These are phyloP conservation scores for Agrocybe pediades DNA, from an alignment of 768 basidiomycete species.

Conservation along the genomic window DNA sequence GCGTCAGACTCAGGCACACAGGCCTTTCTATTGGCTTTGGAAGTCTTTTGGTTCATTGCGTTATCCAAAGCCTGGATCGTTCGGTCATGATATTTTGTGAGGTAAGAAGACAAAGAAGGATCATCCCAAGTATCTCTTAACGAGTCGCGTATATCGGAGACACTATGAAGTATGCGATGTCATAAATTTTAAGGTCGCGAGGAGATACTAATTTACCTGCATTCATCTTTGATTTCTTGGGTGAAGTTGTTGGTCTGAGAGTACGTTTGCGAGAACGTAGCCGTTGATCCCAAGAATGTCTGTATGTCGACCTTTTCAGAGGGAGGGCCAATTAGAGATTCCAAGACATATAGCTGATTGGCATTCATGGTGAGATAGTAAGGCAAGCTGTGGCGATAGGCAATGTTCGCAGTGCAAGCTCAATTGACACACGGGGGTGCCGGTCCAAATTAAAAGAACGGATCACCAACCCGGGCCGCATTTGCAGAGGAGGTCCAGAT, in stretches of 20 bases:
- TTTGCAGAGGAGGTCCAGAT: no score
- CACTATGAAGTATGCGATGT: conserved; percentile 32
- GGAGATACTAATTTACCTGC: conserved; percentile 34
- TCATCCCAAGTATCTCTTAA: conserved; percentile 52
- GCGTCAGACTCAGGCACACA: conserved; percentile 36
- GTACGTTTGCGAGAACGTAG: background rate
- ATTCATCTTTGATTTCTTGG: conserved; percentile 38
- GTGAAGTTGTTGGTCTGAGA: background rate
- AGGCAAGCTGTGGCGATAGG: background rate
- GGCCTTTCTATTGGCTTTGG: conserved; percentile 33
- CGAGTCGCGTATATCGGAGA: conserved; percentile 48
- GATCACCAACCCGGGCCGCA: background rate
- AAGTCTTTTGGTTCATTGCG: conserved; percentile 25
- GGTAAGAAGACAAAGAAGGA: conserved; percentile 57
- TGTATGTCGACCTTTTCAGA: conserved; percentile 38
- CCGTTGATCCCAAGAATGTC: conserved; percentile 34
- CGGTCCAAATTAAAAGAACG: background rate
- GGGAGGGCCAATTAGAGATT: conserved; percentile 61
- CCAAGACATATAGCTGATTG: conserved; percentile 22
- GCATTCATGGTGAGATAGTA: background rate
- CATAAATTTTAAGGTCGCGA: background rate
- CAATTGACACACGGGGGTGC: background rate
- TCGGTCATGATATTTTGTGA: conserved; percentile 54
- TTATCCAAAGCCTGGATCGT: conserved; percentile 34
- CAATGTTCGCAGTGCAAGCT: background rate